Conservation (phyloP, 2,329 filamentous ascomycete genomes). For the Colletotrichum kahawae region DNA sequence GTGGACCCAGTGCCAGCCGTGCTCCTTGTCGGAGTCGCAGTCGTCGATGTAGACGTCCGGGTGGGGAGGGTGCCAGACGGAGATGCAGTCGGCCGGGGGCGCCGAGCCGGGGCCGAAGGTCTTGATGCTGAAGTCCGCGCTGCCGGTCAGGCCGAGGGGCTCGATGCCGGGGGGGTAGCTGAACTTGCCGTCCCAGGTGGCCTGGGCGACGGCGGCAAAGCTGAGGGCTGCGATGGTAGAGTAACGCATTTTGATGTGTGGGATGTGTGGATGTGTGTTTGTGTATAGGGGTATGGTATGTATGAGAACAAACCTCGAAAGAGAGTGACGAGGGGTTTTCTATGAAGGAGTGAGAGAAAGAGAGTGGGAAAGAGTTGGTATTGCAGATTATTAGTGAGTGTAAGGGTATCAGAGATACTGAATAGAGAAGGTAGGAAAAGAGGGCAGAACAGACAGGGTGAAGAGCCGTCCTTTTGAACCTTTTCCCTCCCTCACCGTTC, state of each 20-base stretch:
- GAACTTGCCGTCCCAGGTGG: slow-evolving; percentile 23
- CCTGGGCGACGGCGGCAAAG: slow-evolving; percentile 20
- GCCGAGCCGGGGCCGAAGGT: slow-evolving; percentile 24
- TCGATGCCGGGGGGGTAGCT: slow-evolving; percentile 26
- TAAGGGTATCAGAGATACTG: slow-evolving; percentile 28
- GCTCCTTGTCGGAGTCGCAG: slow-evolving; percentile 34
- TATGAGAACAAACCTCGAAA: background rate
- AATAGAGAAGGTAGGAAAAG: background rate
- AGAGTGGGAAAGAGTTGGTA: background rate
- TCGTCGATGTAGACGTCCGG: slow-evolving; percentile 37
- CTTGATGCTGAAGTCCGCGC: slow-evolving; percentile 12
- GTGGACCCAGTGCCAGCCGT: slow-evolving; percentile 42
- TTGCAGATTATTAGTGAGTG: slow-evolving; percentile 24
- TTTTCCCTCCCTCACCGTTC: background rate
- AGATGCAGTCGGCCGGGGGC: slow-evolving; percentile 30
- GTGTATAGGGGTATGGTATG: background rate
- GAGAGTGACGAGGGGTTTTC: background rate
- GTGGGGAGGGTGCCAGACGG: slow-evolving; percentile 43
- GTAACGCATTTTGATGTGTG: slow-evolving; percentile 20
- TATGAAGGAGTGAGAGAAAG: background rate
- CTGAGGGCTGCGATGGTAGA: slow-evolving; percentile 19
- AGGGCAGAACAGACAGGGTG: background rate
- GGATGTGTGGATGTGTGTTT: background rate
- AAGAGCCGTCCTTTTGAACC: slow-evolving; percentile 17
- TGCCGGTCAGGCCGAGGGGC: slow-evolving; percentile 7